These are phyloP conservation scores for Ascocoryne sarcoides DNA, from an alignment of 2,329 filamentous ascomycete species.

Conservation along the genomic window DNA sequence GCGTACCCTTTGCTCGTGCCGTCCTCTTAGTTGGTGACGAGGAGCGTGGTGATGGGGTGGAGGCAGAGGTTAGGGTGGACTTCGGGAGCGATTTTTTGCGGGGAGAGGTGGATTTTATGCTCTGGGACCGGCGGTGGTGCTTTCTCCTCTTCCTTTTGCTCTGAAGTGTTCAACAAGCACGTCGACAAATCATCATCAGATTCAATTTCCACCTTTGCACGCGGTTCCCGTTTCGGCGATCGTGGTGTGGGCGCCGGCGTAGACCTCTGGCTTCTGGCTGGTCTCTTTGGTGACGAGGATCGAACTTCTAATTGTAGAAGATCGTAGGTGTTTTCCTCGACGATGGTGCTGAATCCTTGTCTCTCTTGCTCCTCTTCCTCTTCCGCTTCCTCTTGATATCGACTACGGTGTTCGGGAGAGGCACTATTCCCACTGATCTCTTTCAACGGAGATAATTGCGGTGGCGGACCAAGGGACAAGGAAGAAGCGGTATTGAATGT, in stretches of 20 bases:
- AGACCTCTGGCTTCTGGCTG: background rate
- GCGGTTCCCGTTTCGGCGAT: no score
- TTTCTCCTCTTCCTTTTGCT: no score
- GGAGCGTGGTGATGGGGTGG: background rate
- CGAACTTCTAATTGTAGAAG: slow-evolving; percentile 31
- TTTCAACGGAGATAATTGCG: slow-evolving; percentile 37
- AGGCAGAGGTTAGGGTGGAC: background rate
- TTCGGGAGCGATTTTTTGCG: no score
- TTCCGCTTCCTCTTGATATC: background rate
- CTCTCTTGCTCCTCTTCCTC: slow-evolving; percentile 26
- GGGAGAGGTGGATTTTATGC: no score
- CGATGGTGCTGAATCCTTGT: slow-evolving; percentile 37
- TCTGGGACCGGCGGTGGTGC: no score
- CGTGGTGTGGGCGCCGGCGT: background rate
- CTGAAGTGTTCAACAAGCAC: no score
- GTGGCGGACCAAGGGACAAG: slow-evolving; percentile 20
- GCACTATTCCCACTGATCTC: slow-evolving; percentile 22
- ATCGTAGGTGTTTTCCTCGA: slow-evolving; percentile 41
- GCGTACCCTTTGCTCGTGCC: slow-evolving; percentile 10
- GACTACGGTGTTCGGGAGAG: background rate
- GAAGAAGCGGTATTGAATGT: slow-evolving; percentile 20
- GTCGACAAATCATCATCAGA: background rate
- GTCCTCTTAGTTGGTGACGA: background rate
- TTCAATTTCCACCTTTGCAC: no score
- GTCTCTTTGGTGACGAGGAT: slow-evolving; percentile 29